Conservation (phyloP, 768 basidiomycete species). For the Amyloporia xantha region DNA sequence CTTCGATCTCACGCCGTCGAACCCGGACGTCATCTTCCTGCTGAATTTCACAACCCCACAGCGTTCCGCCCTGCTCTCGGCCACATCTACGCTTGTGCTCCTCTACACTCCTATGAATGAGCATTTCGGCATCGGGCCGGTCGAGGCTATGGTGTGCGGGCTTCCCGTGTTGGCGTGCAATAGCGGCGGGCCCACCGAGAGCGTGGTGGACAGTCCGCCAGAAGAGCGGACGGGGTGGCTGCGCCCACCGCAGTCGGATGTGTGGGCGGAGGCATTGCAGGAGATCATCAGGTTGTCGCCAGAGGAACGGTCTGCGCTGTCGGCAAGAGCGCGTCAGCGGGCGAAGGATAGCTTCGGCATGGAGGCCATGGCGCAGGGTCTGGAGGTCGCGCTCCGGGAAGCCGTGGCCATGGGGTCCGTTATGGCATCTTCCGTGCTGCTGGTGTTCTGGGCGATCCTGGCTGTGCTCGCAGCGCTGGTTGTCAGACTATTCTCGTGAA, state of each 20-base stretch:
- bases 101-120: constrained; percentile 95
- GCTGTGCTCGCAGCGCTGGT: constrained; percentile 7
- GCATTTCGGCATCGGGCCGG: constrained; percentile 95
- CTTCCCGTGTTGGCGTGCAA: constrained; percentile 85
- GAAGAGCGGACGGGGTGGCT: constrained; percentile 73
- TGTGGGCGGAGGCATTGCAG: constrained; percentile 66
- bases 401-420: constrained; percentile 51
- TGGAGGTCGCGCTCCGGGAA: constrained; percentile 50
- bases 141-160: constrained; percentile 92
- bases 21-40: constrained; percentile 76
- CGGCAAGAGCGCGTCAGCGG: constrained; percentile 48
- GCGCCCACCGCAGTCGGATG: constrained; percentile 46
- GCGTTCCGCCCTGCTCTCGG: constrained; percentile 71
- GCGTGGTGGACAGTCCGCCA: constrained; percentile 41
- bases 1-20: constrained; percentile 29
- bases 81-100: constrained; percentile 59
- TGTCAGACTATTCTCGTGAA: not conserved
- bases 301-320: constrained; percentile 41
- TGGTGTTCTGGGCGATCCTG: constrained; percentile 6
- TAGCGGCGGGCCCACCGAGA: constrained; percentile 89
- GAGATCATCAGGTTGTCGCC: constrained; percentile 46
- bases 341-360: constrained; percentile 68
- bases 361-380: constrained; percentile 58
- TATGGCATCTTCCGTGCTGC: constrained; percentile 1
- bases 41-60: constrained; percentile 86